phyloP scores from a whole-genome alignment of 78 protist genomes.

The Guillardia theta region DNA sequence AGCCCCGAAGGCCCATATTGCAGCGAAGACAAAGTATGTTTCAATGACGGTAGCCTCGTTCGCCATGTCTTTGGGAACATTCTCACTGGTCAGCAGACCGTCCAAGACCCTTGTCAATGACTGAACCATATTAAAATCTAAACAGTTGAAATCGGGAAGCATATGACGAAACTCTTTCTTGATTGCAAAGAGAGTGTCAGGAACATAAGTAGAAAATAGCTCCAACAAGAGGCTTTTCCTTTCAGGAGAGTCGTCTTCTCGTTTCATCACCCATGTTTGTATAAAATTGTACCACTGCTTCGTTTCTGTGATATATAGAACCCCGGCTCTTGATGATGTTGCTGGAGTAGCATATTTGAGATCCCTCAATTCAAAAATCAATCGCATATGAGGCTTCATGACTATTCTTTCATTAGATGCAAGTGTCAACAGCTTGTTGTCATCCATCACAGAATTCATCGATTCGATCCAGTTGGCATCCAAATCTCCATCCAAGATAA shows the following conservation, averaged over 20 bases:
- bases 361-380: constrained; percentile 75
- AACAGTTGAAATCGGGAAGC: neutral
- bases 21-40: constrained; percentile 56
- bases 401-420: constrained; percentile 84
- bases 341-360: constrained; percentile 80
- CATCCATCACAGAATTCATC: constrained; percentile 74
- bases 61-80: neutral
- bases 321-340: constrained; percentile 80
- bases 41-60: neutral
- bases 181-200: constrained; percentile 6
- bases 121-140: constrained; percentile 55
- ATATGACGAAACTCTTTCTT: constrained; percentile 44
- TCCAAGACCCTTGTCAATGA: constrained; percentile 43
- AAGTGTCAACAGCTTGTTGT: constrained; percentile 72
- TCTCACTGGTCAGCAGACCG: constrained; percentile 7
- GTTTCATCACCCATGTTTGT: constrained; percentile 54
- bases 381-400: constrained; percentile 65
- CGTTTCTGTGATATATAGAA: constrained; percentile 62
- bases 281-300: constrained; percentile 62
- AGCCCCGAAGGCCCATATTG: constrained; percentile 64
- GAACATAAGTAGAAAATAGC: constrained; percentile 56
- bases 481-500: constrained; percentile 74
- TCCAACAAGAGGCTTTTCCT: constrained; percentile 2
- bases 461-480: constrained; percentile 73
- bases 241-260: neutral